These are phyloP conservation scores for Chaetomiaceae sp. DNA, from an alignment of 2,329 filamentous ascomycete species.

Conservation along the genomic window DNA sequence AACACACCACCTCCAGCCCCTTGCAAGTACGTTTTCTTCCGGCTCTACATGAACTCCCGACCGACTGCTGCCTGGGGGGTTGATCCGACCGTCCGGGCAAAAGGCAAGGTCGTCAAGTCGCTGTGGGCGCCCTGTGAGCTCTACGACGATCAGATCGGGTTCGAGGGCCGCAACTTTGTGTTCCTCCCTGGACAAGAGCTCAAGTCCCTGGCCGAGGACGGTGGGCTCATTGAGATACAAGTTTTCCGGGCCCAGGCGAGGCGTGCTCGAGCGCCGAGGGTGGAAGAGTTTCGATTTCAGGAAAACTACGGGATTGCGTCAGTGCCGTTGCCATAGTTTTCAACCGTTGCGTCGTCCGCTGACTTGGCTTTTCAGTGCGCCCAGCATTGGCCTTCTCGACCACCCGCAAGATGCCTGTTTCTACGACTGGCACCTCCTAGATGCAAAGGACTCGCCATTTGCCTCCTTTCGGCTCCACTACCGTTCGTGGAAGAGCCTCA, in stretches of 20 bases:
- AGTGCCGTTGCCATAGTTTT: conserved; percentile 25
- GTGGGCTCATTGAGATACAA: conserved; percentile 51
- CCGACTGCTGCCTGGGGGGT: conserved; percentile 50
- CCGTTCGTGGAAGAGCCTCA: conserved; percentile 46
- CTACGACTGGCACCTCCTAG: conserved; percentile 49
- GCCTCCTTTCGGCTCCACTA: conserved; percentile 54
- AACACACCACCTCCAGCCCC: conserved; percentile 29
- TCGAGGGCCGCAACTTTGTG: conserved; percentile 47
- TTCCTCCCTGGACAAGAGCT: conserved; percentile 39
- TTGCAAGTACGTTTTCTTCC: conserved; percentile 48
- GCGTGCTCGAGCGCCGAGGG: conserved; percentile 37
- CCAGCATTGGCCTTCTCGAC: conserved; percentile 49
- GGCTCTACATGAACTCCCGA: conserved; percentile 50
- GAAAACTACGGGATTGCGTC: conserved; percentile 51
- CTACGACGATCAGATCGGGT: conserved; percentile 39
- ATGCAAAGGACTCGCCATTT: conserved; percentile 48
- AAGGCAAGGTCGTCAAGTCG: conserved; percentile 41
- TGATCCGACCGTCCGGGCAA: conserved; percentile 32
- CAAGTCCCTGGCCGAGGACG: conserved; percentile 44
- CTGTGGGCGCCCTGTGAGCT: conserved; percentile 45
- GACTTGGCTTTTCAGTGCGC: conserved; percentile 35
- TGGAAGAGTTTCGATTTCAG: conserved; percentile 43
- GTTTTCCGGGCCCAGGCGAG: conserved; percentile 49
- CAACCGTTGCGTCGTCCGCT: background rate
- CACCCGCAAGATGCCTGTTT: conserved; percentile 46